phyloP scores from a whole-genome alignment of 2,329 filamentous ascomycete species.

The Curvularia spicifera region DNA sequence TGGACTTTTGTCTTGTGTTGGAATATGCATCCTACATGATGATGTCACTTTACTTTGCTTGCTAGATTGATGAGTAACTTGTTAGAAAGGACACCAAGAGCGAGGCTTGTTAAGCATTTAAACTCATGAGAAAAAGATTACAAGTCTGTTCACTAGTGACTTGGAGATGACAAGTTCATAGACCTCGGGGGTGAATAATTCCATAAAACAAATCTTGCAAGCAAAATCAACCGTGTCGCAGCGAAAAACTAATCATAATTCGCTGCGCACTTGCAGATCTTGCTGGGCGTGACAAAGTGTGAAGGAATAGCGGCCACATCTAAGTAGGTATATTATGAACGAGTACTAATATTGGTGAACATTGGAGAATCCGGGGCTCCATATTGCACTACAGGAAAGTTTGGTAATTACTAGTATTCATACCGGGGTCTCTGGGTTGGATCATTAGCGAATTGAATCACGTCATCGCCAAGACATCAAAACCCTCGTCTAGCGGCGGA shows the following conservation, averaged over 20 bases:
- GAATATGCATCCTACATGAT: no score
- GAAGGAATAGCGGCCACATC: neutral
- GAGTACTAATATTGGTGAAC: neutral
- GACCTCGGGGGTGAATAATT: no score
- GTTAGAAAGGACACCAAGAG: no score
- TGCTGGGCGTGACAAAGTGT: neutral
- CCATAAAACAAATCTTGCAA: neutral
- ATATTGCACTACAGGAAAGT: neutral
- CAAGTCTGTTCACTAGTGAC: no score
- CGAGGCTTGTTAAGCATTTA: no score
- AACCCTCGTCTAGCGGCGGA: slow-evolving; percentile 35
- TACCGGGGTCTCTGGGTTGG: neutral
- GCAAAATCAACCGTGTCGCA: neutral
- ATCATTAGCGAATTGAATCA: slow-evolving; percentile 23
- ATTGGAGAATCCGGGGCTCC: neutral
- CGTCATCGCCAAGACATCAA: slow-evolving; percentile 40
- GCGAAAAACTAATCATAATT: neutral
- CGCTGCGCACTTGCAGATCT: neutral
- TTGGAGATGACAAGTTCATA: no score
- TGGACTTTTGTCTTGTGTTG: no score
- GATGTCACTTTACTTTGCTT: no score
- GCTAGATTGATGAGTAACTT: no score
- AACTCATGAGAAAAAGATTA: no score
- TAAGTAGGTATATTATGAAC: neutral
- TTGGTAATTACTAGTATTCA: neutral